Evolutionary conservation across 2,329 filamentous ascomycete genomes (phyloP).

Genomic region (Zasmidium angulare): DNA sequence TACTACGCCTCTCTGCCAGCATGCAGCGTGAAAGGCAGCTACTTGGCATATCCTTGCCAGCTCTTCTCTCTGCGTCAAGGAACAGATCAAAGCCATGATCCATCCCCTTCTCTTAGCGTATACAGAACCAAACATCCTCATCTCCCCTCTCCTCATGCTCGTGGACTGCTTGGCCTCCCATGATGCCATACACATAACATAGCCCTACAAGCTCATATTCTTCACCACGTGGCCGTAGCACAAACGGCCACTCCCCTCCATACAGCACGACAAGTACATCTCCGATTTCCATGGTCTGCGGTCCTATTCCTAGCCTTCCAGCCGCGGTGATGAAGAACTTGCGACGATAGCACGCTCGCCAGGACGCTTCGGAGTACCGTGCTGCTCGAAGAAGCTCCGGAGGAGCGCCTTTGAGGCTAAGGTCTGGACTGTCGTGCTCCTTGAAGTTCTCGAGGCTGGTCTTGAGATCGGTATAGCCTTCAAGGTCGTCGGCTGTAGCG

Average conservation of each 20-base stretch:
- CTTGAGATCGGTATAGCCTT: background rate
- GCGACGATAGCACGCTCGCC: background rate
- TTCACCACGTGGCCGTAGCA: background rate
- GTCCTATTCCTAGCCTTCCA: background rate
- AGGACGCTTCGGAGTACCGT: background rate
- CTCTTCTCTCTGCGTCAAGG: background rate
- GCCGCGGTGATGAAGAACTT: background rate
- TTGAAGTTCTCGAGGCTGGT: background rate
- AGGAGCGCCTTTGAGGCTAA: background rate
- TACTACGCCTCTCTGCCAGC: too few relatives aligned
- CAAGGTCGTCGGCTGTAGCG: background rate
- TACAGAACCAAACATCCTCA: background rate
- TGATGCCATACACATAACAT: slow-evolving; percentile 2
- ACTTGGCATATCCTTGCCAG: background rate
- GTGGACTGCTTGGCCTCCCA: slow-evolving; percentile 1
- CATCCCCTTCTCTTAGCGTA: background rate
- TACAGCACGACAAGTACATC: background rate
- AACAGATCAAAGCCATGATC: background rate
- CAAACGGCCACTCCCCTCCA: background rate
- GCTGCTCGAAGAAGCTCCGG: background rate
- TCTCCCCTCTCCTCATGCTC: background rate
- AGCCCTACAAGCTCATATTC: background rate
- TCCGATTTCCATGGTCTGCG: background rate
- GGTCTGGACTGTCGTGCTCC: too few relatives aligned
- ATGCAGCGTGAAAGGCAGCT: too few relatives aligned